A percentile compares a stretch with the other conserved stretches of the same genome.
Evolutionary conservation across 1,284 basidiomycete genomes (phyloP).

Genomic region (Cutaneotrichosporon sp.): DNA sequence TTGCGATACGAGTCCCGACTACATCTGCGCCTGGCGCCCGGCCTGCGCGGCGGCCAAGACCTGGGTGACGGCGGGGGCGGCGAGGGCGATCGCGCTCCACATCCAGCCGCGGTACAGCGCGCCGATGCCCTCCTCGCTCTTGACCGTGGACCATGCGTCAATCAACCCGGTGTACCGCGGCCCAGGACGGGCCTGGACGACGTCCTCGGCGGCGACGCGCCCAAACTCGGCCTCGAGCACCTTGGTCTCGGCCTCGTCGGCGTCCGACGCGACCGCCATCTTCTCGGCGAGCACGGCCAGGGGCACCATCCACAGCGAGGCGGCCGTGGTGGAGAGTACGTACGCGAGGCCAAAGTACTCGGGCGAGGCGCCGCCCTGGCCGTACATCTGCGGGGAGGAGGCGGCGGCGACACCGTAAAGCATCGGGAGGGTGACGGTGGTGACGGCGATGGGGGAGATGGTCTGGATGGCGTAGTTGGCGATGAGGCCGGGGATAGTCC

Average conservation of each 20-base stretch:
- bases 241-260: slow-evolving; percentile 62
- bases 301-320: slow-evolving; percentile 69
- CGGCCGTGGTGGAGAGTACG: slow-evolving; percentile 54
- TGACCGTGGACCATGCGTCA: slow-evolving; percentile 73
- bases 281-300: slow-evolving; percentile 78
- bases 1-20: too few species aligned
- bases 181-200: slow-evolving; percentile 78
- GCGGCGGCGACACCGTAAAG: neutral
- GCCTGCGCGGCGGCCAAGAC: neutral
- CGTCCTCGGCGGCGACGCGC: slow-evolving; percentile 68
- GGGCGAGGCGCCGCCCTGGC: neutral
- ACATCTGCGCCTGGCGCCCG: neutral
- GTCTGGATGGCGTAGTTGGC: neutral
- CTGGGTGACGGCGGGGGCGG: neutral
- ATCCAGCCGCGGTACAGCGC: slow-evolving; percentile 85
- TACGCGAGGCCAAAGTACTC: neutral
- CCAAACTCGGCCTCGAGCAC: slow-evolving; percentile 54
- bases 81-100: slow-evolving; percentile 58
- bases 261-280: slow-evolving; percentile 79
- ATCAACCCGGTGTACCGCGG: slow-evolving; percentile 74
- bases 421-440: neutral
- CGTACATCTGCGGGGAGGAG: neutral
- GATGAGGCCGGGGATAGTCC: neutral
- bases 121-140: slow-evolving; percentile 74
- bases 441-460: neutral